Evolutionary conservation across 768 basidiomycete species (phyloP).

Genomic region (Lactarius deliciosus): DNA sequence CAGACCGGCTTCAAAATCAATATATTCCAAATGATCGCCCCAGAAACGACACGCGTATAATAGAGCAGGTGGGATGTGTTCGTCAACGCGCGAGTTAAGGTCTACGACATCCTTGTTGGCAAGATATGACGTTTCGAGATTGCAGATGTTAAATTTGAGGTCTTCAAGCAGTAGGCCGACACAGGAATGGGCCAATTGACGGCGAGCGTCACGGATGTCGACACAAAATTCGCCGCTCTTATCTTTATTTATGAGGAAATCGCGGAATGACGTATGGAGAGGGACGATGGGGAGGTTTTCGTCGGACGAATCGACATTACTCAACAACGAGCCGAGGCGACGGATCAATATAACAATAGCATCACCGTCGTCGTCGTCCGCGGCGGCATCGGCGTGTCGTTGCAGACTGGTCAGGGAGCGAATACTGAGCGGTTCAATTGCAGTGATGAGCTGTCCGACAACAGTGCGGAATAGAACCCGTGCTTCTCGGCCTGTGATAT

Average conservation of each 20-base stretch:
- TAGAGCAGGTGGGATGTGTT: constrained; percentile 1
- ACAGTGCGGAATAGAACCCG: not conserved
- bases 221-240: constrained; percentile 1
- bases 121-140: constrained; percentile 2
- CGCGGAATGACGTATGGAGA: not conserved
- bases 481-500: not conserved
- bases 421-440: not conserved
- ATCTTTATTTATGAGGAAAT: not conserved
- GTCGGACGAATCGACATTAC: not conserved
- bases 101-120: not conserved
- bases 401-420: not conserved
- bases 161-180: not conserved
- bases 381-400: not conserved
- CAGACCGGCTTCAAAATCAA: not conserved
- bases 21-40: not conserved
- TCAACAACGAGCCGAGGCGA: constrained; percentile 4
- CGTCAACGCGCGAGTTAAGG: not conserved
- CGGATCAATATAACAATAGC: not conserved
- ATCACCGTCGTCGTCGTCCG: not conserved
- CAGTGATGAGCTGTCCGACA: not conserved
- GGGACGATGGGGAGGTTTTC: not conserved
- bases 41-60: constrained; percentile 12
- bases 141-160: constrained; percentile 9
- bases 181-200: not conserved
- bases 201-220: not conserved